Conservation (phyloP, 2,329 filamentous ascomycete genomes). For the Tolypocladium ovalisporum region DNA sequence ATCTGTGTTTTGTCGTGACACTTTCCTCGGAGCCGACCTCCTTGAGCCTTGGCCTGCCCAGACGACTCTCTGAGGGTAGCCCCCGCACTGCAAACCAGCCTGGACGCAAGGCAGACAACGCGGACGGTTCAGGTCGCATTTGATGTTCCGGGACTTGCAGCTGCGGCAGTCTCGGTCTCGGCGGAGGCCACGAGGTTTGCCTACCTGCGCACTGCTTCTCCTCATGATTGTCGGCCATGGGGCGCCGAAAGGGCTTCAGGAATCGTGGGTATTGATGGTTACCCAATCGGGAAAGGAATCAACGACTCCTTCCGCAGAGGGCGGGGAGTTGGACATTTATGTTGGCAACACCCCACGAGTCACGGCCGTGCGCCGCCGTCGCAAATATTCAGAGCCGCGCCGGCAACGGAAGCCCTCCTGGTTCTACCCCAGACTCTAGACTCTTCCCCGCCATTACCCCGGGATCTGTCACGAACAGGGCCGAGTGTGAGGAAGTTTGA, state of each 20-base stretch:
- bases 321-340: no score
- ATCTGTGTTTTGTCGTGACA: no score
- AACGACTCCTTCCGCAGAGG: no score
- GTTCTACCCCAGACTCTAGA: background rate
- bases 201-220: slow-evolving; percentile 5
- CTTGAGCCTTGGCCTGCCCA: slow-evolving; percentile 14
- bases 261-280: no score
- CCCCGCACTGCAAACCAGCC: no score
- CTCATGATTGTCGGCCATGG: background rate
- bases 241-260: no score
- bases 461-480: background rate
- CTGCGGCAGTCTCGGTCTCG: slow-evolving; percentile 16
- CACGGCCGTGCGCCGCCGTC: no score
- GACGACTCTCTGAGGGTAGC: slow-evolving; percentile 17
- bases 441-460: background rate
- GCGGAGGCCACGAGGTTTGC: slow-evolving; percentile 16
- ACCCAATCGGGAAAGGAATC: no score
- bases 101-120: slow-evolving; percentile 13
- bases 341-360: no score
- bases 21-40: no score
- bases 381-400: background rate
- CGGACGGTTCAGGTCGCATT: slow-evolving; percentile 17
- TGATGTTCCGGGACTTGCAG: slow-evolving; percentile 13
- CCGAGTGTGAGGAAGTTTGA: background rate
- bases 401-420: background rate